These are phyloP conservation scores for Pleurotus platypus DNA, from an alignment of 768 basidiomycete species.

Conservation along the genomic window DNA sequence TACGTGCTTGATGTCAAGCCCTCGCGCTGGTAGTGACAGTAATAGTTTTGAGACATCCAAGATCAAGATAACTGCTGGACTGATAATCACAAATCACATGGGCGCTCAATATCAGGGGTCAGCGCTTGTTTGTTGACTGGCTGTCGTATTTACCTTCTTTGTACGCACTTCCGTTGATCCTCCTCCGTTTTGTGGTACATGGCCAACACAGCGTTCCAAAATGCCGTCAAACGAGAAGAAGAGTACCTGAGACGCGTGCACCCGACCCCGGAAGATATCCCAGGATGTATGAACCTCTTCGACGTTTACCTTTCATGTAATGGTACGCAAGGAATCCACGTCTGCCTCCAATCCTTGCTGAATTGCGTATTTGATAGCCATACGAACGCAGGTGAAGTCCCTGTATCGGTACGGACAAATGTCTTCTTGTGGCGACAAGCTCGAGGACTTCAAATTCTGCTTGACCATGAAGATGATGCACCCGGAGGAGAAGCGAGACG, in stretches of 20 bases:
- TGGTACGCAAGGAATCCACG: conserved; percentile 30
- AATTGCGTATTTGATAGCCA: conserved; percentile 40
- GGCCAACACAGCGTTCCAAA: conserved; percentile 47
- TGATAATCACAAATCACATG: conserved; percentile 3
- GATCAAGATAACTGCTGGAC: not conserved
- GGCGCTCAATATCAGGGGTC: not conserved
- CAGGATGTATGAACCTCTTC: conserved; percentile 74
- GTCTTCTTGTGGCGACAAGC: conserved; percentile 68
- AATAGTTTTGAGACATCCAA: not conserved
- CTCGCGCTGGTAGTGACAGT: not conserved
- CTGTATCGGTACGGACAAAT: conserved; percentile 84
- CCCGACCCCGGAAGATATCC: conserved; percentile 76
- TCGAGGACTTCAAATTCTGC: conserved; percentile 95
- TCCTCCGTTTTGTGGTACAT: conserved; percentile 23
- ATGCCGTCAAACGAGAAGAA: conserved; percentile 64
- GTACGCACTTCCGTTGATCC: not conserved
- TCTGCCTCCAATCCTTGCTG: not conserved
- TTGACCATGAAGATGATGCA: conserved; percentile 76
- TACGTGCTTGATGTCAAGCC: conserved; percentile 1
- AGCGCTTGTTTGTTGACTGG: conserved; percentile 10
- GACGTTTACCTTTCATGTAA: conserved; percentile 73
- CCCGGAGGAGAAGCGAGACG: conserved; percentile 72
- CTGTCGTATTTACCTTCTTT: conserved; percentile 7
- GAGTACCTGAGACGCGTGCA: conserved; percentile 60
- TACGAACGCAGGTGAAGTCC: conserved; percentile 77